Percentiles rank a stretch among this genome's conserved stretches.
These are phyloP conservation scores for Periconia sp. DNA, from an alignment of 2,329 filamentous ascomycete genomes.

Conservation along the genomic window DNA sequence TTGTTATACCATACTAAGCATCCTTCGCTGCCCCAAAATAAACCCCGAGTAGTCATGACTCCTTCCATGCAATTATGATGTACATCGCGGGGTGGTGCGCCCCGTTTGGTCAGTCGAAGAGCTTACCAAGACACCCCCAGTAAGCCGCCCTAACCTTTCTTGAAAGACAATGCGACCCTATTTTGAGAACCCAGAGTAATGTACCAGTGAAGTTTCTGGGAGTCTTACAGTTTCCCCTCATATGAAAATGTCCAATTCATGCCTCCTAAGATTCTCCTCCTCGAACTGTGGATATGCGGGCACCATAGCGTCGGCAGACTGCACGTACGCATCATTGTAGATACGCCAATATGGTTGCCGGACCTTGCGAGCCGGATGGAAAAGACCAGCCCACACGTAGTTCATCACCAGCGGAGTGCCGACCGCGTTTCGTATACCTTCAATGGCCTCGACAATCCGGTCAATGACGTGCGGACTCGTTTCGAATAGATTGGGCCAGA, in stretches of 20 bases:
- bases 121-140: conserved; percentile 1
- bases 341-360: conserved; percentile 93
- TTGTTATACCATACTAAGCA: conserved; percentile 10
- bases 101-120: not conserved
- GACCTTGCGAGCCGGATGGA: conserved; percentile 96
- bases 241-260: conserved; percentile 83
- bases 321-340: conserved; percentile 97
- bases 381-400: conserved; percentile 96
- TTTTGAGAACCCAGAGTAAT: not conserved
- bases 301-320: conserved; percentile 91
- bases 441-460: conserved; percentile 95
- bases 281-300: conserved; percentile 92
- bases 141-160: too few relatives aligned
- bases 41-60: conserved; percentile 1
- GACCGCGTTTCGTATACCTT: conserved; percentile 91
- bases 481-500: conserved; percentile 97
- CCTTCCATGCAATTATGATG: conserved; percentile 10
- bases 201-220: not conserved
- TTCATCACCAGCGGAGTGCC: conserved; percentile 94
- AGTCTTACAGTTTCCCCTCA: conserved; percentile 49
- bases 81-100: conserved; percentile 4
- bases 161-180: too few relatives aligned
- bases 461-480: conserved; percentile 98
- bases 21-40: conserved; percentile 3
- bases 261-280: conserved; percentile 77